phyloP scores from a whole-genome alignment of 2,329 filamentous ascomycete species.

The Curvularia spicifera region DNA sequence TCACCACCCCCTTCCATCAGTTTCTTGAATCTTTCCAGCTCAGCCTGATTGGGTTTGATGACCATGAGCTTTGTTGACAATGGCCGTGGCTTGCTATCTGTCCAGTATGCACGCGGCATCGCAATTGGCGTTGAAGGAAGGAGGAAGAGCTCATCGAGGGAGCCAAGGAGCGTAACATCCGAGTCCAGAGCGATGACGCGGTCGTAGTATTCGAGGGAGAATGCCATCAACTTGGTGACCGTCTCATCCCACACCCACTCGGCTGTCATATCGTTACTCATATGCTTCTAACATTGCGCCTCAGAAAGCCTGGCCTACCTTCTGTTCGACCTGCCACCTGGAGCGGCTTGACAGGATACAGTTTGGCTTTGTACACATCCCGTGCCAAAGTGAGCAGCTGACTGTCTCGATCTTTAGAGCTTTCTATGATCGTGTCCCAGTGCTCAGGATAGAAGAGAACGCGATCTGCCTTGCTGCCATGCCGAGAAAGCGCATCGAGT shows the following conservation, averaged over 20 bases:
- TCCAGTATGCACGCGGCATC: slow-evolving; percentile 76
- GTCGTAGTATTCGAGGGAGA: slow-evolving; percentile 69
- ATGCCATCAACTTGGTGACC: slow-evolving; percentile 72
- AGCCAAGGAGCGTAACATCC: slow-evolving; percentile 66
- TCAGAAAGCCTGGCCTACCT: slow-evolving; percentile 32
- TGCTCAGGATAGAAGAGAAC: slow-evolving; percentile 55
- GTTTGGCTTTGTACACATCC: slow-evolving; percentile 57
- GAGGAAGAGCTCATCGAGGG: slow-evolving; percentile 75
- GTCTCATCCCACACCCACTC: slow-evolving; percentile 64
- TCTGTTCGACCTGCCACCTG: slow-evolving; percentile 43
- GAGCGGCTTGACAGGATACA: slow-evolving; percentile 56
- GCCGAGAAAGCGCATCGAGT: slow-evolving; percentile 52
- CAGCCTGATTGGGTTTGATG: slow-evolving; percentile 62
- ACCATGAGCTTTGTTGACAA: slow-evolving; percentile 69
- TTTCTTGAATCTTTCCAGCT: slow-evolving; percentile 53
- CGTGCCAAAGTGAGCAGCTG: slow-evolving; percentile 58
- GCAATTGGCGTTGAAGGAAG: slow-evolving; percentile 66
- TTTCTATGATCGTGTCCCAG: slow-evolving; percentile 43
- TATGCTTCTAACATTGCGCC: slow-evolving; percentile 15
- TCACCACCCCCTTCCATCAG: slow-evolving; percentile 39
- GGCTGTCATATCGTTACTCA: slow-evolving; percentile 36
- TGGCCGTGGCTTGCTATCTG: slow-evolving; percentile 59
- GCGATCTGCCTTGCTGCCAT: slow-evolving; percentile 55
- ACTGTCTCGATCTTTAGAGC: slow-evolving; percentile 47
- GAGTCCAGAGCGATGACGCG: slow-evolving; percentile 67